Percentiles rank a stretch among this genome's conserved stretches.
phyloP scores from a whole-genome alignment of 805 yeast species.

The Wickerhamiella occidentalis region DNA sequence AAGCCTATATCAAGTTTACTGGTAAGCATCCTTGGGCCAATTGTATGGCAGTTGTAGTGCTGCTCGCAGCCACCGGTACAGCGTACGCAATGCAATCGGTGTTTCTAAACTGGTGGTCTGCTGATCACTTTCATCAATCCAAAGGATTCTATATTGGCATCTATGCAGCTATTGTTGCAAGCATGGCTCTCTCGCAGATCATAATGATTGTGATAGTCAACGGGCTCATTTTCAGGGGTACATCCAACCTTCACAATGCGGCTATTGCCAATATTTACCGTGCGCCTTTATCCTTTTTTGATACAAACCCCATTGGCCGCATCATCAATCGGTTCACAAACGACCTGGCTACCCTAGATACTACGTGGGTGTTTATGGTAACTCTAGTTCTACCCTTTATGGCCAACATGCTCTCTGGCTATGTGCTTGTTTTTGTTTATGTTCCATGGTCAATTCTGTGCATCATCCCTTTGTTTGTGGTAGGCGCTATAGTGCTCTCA shows the following conservation, averaged over 20 bases:
- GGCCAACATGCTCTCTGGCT: slow-evolving; percentile 46
- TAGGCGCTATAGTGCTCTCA: slow-evolving; percentile 35
- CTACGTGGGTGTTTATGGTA: slow-evolving; percentile 58
- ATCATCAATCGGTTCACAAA: slow-evolving; percentile 76
- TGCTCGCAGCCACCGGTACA: slow-evolving; percentile 33
- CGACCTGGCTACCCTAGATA: slow-evolving; percentile 74
- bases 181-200: slow-evolving; percentile 21
- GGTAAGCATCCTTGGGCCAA: not conserved
- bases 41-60: slow-evolving; percentile 20
- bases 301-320: slow-evolving; percentile 80
- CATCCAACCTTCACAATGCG: slow-evolving; percentile 33
- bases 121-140: slow-evolving; percentile 37
- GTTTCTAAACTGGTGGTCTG: slow-evolving; percentile 67
- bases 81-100: slow-evolving; percentile 28
- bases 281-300: slow-evolving; percentile 74
- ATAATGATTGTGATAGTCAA: slow-evolving; percentile 9
- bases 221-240: slow-evolving; percentile 42
- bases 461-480: slow-evolving; percentile 40
- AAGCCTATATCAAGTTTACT: not conserved
- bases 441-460: slow-evolving; percentile 60
- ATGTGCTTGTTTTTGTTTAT: slow-evolving; percentile 54
- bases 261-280: slow-evolving; percentile 36
- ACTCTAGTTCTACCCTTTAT: slow-evolving; percentile 46
- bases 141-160: slow-evolving; percentile 61
- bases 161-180: slow-evolving; percentile 40